Evolutionary conservation across 306 rosid genomes (phyloP), one percentile per base, ranked within the genome.

Genomic region (Medicago ruthenica): DNA sequence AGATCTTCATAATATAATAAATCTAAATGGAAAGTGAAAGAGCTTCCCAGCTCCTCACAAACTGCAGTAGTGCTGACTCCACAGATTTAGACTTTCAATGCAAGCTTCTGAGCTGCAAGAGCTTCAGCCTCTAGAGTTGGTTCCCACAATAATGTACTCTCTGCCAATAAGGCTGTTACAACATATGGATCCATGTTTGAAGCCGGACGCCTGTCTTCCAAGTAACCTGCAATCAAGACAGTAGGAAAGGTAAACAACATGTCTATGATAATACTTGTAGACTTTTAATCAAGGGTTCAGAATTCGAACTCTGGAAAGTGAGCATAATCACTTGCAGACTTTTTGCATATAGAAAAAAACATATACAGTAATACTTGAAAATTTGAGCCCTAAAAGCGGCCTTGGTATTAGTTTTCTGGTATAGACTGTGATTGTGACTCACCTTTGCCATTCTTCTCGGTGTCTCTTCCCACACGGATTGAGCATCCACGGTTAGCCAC

Each of bases 401-500:
- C 37, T 34, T 34, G 37, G 7, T 5, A 34, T 6, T 34, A 34
- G 7, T 34, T 34, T 34, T 6, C 37, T 34, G 37, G 7, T 5
- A 34, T 34, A 34, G 7, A 5, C 5, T 34, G 45, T 58, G 75
- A 67, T 58, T 21, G 61, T 55, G 31, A 55, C 62, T 55, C 74
- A 92, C 99, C 99, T 92, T 96, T 96, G 74, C 97, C 98, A 47
- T 85, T 63, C 84, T 89, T 82, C 89, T 92, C 96, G 5, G 98
- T 96, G 73, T 89, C 97, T 42, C 98, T 91, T 39, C 99, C 99
- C 76, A 96, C 99, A 83, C 99, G 99, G 78, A 96, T 89, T 4
- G 99, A 96, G 88, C 96, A 89, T 70, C 99, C 97, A 42, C 99
- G 98, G 75, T 96, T 96, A 77, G 99, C 99, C 81, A 96, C 99